Percentiles rank a stretch among this genome's conserved stretches.
Evolutionary conservation across 805 yeast genomes (phyloP).

Genomic region (Metschnikowia vanudenii): DNA sequence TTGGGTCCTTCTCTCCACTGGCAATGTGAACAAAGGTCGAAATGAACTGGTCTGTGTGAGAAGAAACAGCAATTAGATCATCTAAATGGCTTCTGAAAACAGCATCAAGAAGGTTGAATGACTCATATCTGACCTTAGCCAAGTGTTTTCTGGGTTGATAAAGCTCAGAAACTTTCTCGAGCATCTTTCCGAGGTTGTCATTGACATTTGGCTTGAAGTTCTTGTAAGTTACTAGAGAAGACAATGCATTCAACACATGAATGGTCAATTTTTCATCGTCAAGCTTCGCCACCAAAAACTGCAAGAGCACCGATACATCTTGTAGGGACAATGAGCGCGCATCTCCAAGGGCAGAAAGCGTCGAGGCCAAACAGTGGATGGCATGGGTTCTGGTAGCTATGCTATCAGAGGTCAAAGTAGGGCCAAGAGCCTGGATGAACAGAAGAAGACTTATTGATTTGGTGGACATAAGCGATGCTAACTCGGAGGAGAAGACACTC

Average conservation of each 20-base stretch:
- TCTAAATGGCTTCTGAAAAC: constrained; percentile 31
- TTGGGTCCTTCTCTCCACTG: constrained; percentile 91
- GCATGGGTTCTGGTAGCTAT: constrained; percentile 49
- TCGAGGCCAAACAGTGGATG: constrained; percentile 39
- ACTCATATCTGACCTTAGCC: constrained; percentile 60
- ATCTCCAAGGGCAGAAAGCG: constrained; percentile 29
- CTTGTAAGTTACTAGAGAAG: constrained; percentile 51
- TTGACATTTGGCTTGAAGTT: constrained; percentile 37
- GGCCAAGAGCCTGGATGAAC: constrained; percentile 59
- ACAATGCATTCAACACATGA: constrained; percentile 55
- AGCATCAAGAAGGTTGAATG: constrained; percentile 50
- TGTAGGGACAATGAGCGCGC: constrained; percentile 33
- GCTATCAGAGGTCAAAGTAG: constrained; percentile 59
- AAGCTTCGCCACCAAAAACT: constrained; percentile 64
- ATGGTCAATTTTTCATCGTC: constrained; percentile 58
- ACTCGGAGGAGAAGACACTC: constrained; percentile 20
- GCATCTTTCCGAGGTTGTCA: constrained; percentile 34
- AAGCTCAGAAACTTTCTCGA: constrained; percentile 23
- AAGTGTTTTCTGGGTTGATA: constrained; percentile 59
- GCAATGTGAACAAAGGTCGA: constrained; percentile 65
- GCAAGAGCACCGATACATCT: constrained; percentile 49
- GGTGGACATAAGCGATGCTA: constrained; percentile 25
- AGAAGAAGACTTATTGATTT: constrained; percentile 43
- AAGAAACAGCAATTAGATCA: constrained; percentile 17
- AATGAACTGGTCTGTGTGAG: constrained; percentile 44